Conservation (phyloP, 257 asterid species). For the Capsicum chinense region DNA sequence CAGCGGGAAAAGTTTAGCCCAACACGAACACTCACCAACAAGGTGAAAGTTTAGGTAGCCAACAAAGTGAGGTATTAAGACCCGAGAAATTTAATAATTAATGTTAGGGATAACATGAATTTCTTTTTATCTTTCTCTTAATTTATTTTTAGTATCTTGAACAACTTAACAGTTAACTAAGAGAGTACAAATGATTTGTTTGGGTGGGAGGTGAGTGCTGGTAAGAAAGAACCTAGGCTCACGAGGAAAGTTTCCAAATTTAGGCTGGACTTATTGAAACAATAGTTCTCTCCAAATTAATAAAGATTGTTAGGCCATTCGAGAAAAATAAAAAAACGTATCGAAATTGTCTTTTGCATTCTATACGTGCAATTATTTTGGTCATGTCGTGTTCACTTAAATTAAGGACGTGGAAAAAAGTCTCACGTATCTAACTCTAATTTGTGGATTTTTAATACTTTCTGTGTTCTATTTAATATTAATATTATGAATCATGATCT, state of each 20-base stretch:
- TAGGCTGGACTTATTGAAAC: constrained; percentile 19
- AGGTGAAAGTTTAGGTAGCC: too few relatives aligned
- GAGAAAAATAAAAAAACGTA: neutral
- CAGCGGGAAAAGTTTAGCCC: too few relatives aligned
- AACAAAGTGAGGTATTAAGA: too few relatives aligned
- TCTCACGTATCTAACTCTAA: neutral
- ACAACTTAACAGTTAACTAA: neutral
- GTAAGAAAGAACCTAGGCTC: neutral
- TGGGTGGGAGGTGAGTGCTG: neutral
- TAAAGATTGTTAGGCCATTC: neutral
- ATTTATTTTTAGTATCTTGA: neutral
- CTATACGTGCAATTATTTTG: neutral
- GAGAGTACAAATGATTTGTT: neutral
- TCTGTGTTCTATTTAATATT: neutral
- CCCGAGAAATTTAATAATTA: neutral
- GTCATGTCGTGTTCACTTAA: neutral
- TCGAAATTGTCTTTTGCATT: neutral
- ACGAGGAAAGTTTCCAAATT: constrained; percentile 16
- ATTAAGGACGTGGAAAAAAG: neutral
- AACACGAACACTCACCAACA: too few relatives aligned
- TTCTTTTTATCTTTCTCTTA: too few relatives aligned
- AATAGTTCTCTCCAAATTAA: constrained; percentile 1
- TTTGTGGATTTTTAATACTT: neutral
- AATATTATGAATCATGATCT: neutral
- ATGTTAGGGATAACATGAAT: neutral